phyloP scores from a whole-genome alignment of 805 yeast genomes.

The Candida broadrunensis region DNA sequence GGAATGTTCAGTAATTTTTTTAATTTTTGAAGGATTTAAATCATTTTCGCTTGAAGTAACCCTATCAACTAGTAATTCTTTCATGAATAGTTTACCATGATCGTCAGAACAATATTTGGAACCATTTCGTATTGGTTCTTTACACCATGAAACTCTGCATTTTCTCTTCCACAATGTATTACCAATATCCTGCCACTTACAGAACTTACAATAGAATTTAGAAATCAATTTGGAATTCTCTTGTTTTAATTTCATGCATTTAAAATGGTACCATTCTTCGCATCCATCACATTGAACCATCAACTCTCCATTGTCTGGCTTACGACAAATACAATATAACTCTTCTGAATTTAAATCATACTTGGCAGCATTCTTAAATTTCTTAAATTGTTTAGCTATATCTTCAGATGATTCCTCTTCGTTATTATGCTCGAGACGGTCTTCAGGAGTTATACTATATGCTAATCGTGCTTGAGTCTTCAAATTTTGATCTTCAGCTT shows the following conservation, averaged over 20 bases:
- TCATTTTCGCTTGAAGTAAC: conserved; percentile 3
- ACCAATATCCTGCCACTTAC: conserved; percentile 54
- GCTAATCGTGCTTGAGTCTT: background rate
- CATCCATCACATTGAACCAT: conserved; percentile 97
- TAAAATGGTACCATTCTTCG: conserved; percentile 92
- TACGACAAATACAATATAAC: conserved; percentile 73
- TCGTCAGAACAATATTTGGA: conserved; percentile 73
- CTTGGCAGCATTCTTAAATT: conserved; percentile 33
- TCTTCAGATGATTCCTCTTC: conserved; percentile 27
- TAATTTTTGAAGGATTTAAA: conserved; percentile 17
- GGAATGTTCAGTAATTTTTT: conserved; percentile 20
- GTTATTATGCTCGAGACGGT: background rate
- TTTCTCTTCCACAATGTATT: conserved; percentile 69
- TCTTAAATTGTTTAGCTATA: conserved; percentile 34
- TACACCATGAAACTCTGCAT: conserved; percentile 63
- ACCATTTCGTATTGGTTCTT: conserved; percentile 45
- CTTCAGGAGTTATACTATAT: background rate
- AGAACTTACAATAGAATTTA: conserved; percentile 70
- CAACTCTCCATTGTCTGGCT: conserved; percentile 72
- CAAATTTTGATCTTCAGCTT: background rate
- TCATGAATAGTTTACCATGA: conserved; percentile 58
- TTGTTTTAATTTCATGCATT: conserved; percentile 61
- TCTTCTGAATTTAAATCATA: conserved; percentile 55
- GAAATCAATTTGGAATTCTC: conserved; percentile 54
- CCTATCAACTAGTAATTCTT: conserved; percentile 16